These are phyloP conservation scores for Chrysoporthe cubensis DNA, from an alignment of 2,329 filamentous ascomycete species.

Conservation along the genomic window DNA sequence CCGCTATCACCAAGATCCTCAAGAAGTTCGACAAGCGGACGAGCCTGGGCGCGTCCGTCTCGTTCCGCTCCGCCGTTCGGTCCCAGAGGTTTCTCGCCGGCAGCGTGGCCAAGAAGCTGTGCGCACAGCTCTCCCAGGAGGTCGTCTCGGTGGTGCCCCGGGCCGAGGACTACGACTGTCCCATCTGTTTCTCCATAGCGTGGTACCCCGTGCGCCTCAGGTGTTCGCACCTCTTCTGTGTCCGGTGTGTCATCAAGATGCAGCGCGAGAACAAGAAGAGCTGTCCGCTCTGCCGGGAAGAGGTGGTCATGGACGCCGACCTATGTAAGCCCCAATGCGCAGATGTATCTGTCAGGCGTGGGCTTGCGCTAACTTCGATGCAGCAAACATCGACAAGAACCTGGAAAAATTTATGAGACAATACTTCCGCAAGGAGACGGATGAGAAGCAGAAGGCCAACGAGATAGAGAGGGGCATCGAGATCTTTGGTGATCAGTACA, in stretches of 20 bases:
- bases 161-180: constrained; percentile 82
- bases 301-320: constrained; percentile 72
- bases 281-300: constrained; percentile 77
- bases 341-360: background rate
- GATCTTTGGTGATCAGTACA: constrained; percentile 69
- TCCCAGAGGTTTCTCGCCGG: constrained; percentile 66
- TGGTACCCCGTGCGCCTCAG: constrained; percentile 79
- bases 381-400: constrained; percentile 71
- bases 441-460: constrained; percentile 70
- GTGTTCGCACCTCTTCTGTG: constrained; percentile 81
- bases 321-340: constrained; percentile 51
- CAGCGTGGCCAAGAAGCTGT: constrained; percentile 74
- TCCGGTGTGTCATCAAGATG: constrained; percentile 79
- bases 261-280: constrained; percentile 69
- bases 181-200: constrained; percentile 78
- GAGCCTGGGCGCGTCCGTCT: constrained; percentile 67
- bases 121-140: constrained; percentile 72
- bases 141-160: constrained; percentile 77
- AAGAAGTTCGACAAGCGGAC: constrained; percentile 94
- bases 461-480: constrained; percentile 76
- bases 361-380: background rate
- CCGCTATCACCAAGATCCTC: constrained; percentile 79
- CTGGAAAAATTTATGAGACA: constrained; percentile 71
- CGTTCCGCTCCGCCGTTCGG: constrained; percentile 63
- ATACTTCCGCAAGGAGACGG: constrained; percentile 75